A percentile compares a stretch with the other conserved stretches of the same genome.
These are phyloP conservation scores for Bolboschoenus planiculmis DNA, from an alignment of 176 grass and related monocot genomes.

Conservation along the genomic window DNA sequence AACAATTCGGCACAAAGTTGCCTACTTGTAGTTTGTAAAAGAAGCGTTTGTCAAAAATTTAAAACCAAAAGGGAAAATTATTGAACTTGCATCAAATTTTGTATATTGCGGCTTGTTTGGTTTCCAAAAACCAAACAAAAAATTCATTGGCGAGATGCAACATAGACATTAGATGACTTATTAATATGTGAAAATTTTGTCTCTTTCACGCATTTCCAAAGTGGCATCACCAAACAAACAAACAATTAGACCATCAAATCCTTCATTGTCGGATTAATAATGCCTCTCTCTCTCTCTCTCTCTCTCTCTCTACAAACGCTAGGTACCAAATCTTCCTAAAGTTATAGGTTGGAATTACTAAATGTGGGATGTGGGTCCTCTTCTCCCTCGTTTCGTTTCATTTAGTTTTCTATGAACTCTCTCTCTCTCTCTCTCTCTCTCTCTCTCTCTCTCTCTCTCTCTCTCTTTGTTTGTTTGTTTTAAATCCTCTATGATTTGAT, in stretches of 20 bases:
- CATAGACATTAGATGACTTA: neutral
- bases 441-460: neutral
- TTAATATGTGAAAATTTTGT: neutral
- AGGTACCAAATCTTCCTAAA: slow-evolving; percentile 4
- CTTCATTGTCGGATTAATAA: slow-evolving; percentile 8
- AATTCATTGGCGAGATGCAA: neutral
- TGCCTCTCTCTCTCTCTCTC: neutral
- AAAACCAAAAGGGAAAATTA: too few relatives aligned
- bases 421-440: slow-evolving; percentile 18
- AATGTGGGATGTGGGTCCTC: neutral
- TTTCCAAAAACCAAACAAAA: neutral
- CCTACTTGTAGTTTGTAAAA: too few relatives aligned
- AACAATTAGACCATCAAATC: slow-evolving; percentile 3
- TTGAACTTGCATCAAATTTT: too few relatives aligned
- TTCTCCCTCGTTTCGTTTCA: neutral
- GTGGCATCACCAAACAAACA: neutral
- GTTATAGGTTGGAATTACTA: slow-evolving; percentile 19
- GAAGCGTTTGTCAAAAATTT: too few relatives aligned
- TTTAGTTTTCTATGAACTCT: neutral
- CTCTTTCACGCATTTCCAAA: neutral
- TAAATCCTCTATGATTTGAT: too few relatives aligned
- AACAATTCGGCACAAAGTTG: too few relatives aligned
- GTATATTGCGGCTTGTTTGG: neutral
- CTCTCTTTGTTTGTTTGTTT: too few relatives aligned
- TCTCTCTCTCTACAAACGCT: neutral